These are phyloP conservation scores for Amanita subjunquillea DNA, from an alignment of 768 basidiomycete genomes.

Conservation along the genomic window DNA sequence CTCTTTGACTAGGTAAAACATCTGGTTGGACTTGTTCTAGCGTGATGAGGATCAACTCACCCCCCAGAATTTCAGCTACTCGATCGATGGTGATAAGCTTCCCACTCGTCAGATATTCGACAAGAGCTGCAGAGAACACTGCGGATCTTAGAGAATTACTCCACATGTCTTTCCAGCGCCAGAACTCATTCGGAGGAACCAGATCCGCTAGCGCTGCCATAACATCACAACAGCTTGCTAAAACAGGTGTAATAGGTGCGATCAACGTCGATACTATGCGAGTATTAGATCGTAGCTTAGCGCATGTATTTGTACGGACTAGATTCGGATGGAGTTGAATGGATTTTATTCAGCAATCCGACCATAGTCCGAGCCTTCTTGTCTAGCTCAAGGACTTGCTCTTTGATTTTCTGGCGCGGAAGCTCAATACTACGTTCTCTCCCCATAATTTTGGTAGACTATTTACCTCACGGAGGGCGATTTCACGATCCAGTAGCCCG, in stretches of 20 bases:
- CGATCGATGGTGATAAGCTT: conserved; percentile 47
- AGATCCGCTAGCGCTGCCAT: conserved; percentile 41
- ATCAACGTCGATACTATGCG: conserved; percentile 49
- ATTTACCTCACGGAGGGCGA: conserved; percentile 4
- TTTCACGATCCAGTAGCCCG: conserved; percentile 2
- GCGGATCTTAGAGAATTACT: conserved; percentile 55
- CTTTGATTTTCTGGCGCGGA: conserved; percentile 61
- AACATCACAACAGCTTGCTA: conserved; percentile 44
- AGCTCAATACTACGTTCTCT: conserved; percentile 1
- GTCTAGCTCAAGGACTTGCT: conserved; percentile 64
- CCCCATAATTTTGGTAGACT: background rate
- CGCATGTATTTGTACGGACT: conserved; percentile 29
- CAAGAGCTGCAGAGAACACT: conserved; percentile 55
- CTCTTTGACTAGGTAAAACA: conserved; percentile 38
- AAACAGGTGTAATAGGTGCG: conserved; percentile 41
- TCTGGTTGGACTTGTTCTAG: background rate
- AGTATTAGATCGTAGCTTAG: background rate
- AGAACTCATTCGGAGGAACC: conserved; percentile 64
- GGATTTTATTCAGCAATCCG: conserved; percentile 72
- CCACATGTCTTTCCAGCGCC: conserved; percentile 86
- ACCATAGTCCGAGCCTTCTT: conserved; percentile 63
- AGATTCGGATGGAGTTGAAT: conserved; percentile 54
- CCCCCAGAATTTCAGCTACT: conserved; percentile 48
- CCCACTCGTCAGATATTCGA: conserved; percentile 53
- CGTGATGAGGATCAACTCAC: conserved; percentile 31